Base-by-base conservation (phyloP, 768 basidiomycete species). In the Pisolithus tinctorius region DNA sequence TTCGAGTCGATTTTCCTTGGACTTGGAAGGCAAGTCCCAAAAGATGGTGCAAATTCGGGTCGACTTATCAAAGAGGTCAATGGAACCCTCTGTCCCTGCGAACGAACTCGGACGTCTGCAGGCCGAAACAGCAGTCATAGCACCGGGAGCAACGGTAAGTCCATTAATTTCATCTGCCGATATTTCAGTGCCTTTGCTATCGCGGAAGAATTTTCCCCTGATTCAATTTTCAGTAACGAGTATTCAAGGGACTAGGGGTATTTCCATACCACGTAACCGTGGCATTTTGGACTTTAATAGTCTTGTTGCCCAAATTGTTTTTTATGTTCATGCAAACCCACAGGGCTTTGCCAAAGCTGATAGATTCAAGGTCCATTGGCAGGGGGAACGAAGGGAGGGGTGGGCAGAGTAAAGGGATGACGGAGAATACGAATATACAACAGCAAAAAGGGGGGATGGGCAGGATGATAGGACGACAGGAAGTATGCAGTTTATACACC, bases 1-100 rank as follows among this genome's bases (percentile, higher is more conserved):
- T 23, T 41, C 40, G 23, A 41, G 11, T 8, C n/a, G 40, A 44
- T 56, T 56, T 31, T 9, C 20, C 23, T 31, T 47, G 31, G 20
- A 20, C 30, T 39, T 20, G 49, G 41, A 58, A 3, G 56, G 53
- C 40, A 44, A 51, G 42, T 47, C 40, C 54, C 54, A 58, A 42
- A 52, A 49, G 45, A 58, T 48, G 7, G 13, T 23, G 17, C 56
- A 49, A 6, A 55, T 49, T 27, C 47, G 41, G 20, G 36, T 47
- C 25, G 27, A 27, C n/a, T 31, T 43, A 27, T 55, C 54, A 36
- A 41, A 43, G 42, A 58, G 38, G 37, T 30, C 23, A 26, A 58
- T 49, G 11, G 25, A 20, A 6, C 56, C 56, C 45, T 47, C 47
- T 4, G 56, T 58, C 13, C 56, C 56, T 17, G 36, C 20, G 4